These are phyloP conservation scores for Xylaria cubensis DNA, from an alignment of 495 filamentous ascomycete species.

Conservation along the genomic window DNA sequence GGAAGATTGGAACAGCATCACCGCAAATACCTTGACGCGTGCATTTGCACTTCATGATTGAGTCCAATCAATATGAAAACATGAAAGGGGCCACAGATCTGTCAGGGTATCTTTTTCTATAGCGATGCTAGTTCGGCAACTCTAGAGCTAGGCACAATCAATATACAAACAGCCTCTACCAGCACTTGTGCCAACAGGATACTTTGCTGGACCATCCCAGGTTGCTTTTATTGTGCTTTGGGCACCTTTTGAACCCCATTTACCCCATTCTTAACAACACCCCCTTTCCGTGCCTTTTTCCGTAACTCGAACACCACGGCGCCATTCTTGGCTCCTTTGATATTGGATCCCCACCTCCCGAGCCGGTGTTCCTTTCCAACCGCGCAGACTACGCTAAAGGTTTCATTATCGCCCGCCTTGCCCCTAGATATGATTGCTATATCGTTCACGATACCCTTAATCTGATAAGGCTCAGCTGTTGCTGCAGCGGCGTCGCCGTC, in stretches of 20 bases:
- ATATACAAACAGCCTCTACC: slow-evolving; percentile 22
- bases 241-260: background rate
- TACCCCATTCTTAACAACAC: background rate
- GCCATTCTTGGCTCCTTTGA: slow-evolving; percentile 72
- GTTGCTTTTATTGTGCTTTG: background rate
- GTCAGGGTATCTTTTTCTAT: slow-evolving; percentile 13
- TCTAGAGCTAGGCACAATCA: slow-evolving; percentile 13
- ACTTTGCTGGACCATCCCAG: background rate
- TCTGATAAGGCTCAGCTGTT: slow-evolving; percentile 28
- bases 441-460: slow-evolving; percentile 84
- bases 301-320: slow-evolving; percentile 82
- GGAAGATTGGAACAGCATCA: background rate
- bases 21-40: background rate
- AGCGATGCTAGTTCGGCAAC: background rate
- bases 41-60: background rate
- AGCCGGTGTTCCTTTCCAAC: slow-evolving; percentile 86
- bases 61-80: background rate
- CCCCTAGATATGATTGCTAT: slow-evolving; percentile 83
- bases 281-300: slow-evolving; percentile 20
- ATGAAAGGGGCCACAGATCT: background rate
- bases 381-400: slow-evolving; percentile 79
- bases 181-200: background rate
- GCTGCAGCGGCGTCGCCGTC: slow-evolving; percentile 26
- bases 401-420: slow-evolving; percentile 71
- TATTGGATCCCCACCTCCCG: slow-evolving; percentile 70